phyloP scores from a whole-genome alignment of 1,284 basidiomycete species.

The Sutorius eximius region DNA sequence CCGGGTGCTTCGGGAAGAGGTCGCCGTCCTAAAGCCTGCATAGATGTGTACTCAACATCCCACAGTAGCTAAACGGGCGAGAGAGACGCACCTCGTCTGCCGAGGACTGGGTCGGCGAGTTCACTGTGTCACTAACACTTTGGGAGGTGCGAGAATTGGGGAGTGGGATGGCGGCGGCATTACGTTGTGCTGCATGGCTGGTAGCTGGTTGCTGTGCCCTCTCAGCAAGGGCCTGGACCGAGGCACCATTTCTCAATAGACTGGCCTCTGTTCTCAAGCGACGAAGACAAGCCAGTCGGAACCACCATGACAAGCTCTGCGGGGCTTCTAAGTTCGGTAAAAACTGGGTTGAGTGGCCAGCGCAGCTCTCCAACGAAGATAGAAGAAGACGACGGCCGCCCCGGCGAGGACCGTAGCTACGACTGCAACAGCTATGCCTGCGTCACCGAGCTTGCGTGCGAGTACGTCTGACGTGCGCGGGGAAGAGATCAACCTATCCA shows the following conservation, averaged over 20 bases:
- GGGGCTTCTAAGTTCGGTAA: slow-evolving; percentile 7
- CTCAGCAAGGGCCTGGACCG: neutral
- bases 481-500: neutral
- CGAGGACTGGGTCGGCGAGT: slow-evolving; percentile 3
- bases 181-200: neutral
- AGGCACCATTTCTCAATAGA: slow-evolving; percentile 9
- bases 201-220: slow-evolving; percentile 9
- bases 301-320: neutral
- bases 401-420: slow-evolving; percentile 17
- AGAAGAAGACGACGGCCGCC: slow-evolving; percentile 27
- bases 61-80: neutral
- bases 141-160: slow-evolving; percentile 13
- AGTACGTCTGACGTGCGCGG: slow-evolving; percentile 9
- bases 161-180: neutral
- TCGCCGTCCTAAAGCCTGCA: slow-evolving; percentile 12
- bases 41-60: neutral
- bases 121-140: slow-evolving; percentile 3
- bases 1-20: slow-evolving; percentile 30
- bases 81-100: slow-evolving; percentile 23
- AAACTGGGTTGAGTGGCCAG: slow-evolving; percentile 13
- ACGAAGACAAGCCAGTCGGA: slow-evolving; percentile 21
- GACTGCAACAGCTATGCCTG: slow-evolving; percentile 23
- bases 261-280: slow-evolving; percentile 19
- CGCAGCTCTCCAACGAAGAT: slow-evolving; percentile 31
- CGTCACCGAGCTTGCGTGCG: neutral